Conservation (phyloP, 2,329 filamentous ascomycete species). For the Tothia fuscella region DNA sequence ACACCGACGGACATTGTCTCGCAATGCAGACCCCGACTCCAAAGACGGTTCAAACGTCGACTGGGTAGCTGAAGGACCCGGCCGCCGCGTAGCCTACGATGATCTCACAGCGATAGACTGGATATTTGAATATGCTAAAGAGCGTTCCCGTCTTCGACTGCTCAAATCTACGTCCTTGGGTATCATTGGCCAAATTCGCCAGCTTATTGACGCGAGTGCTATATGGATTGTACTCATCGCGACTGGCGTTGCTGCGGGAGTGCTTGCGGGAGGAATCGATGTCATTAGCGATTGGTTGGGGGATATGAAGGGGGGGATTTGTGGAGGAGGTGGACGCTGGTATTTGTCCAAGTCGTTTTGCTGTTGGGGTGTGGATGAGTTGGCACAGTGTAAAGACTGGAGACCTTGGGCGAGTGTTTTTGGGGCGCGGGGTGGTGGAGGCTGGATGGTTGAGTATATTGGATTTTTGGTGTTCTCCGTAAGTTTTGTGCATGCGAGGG, state of each 20-base stretch:
- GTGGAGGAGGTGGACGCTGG: constrained; percentile 70
- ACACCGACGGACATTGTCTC: constrained; percentile 31
- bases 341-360: constrained; percentile 89
- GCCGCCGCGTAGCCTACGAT: constrained; percentile 84
- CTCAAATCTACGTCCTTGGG: constrained; percentile 59
- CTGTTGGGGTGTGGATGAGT: constrained; percentile 76
- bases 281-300: constrained; percentile 87
- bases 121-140: constrained; percentile 98
- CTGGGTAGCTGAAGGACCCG: constrained; percentile 85
- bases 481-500: constrained; percentile 18
- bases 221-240: constrained; percentile 82
- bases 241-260: constrained; percentile 72
- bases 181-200: constrained; percentile 58
- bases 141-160: constrained; percentile 74
- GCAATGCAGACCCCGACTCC: constrained; percentile 28
- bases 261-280: constrained; percentile 79
- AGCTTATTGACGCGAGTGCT: constrained; percentile 73
- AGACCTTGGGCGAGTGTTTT: constrained; percentile 69
- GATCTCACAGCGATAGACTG: constrained; percentile 96
- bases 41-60: constrained; percentile 43
- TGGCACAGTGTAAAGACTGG: constrained; percentile 77
- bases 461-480: constrained; percentile 78
- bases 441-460: constrained; percentile 75
- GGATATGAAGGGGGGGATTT: constrained; percentile 84
- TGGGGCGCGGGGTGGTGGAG: constrained; percentile 51